phyloP scores from a whole-genome alignment of 139 green algal species.

The Mesostigma viride region DNA sequence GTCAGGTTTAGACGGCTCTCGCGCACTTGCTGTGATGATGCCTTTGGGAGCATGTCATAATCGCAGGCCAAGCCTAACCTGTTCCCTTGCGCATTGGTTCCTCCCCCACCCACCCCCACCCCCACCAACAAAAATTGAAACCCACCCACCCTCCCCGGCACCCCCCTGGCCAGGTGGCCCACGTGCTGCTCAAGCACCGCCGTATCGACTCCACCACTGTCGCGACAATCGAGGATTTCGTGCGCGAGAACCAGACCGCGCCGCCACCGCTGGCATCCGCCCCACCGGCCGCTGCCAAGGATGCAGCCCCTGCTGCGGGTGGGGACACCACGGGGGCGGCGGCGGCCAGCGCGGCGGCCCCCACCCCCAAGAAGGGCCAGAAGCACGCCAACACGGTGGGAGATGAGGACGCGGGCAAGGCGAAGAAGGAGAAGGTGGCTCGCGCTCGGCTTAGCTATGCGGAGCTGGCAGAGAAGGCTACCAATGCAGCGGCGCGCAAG shows the following conservation, averaged over 20 bases:
- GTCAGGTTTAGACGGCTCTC: no score
- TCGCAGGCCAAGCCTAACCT: no score
- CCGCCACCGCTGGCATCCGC: slow-evolving; percentile 14
- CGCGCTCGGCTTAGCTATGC: slow-evolving; percentile 60
- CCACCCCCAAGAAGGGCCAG: slow-evolving; percentile 32
- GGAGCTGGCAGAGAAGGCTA: slow-evolving; percentile 49
- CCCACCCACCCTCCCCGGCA: no score
- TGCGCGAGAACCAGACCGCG: slow-evolving; percentile 81
- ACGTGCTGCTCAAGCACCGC: slow-evolving; percentile 31
- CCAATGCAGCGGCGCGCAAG: slow-evolving; percentile 52
- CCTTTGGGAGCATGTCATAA: no score
- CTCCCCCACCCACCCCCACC: no score
- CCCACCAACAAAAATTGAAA: no score
- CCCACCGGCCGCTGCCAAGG: slow-evolving; percentile 18
- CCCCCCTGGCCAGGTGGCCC: slow-evolving; percentile 29
- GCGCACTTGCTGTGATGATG: no score
- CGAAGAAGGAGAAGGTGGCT: neutral
- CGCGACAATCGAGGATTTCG: slow-evolving; percentile 63
- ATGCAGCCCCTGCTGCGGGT: slow-evolving; percentile 15
- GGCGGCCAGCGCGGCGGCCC: slow-evolving; percentile 12
- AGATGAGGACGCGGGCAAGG: slow-evolving; percentile 4
- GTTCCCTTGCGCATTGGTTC: no score
- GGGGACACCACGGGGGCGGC: neutral
- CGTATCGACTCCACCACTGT: slow-evolving; percentile 31
- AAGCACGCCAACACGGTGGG: no score